These are phyloP conservation scores for Naganishia vaughanmartiniae DNA, from an alignment of 768 basidiomycete species.

Conservation along the genomic window DNA sequence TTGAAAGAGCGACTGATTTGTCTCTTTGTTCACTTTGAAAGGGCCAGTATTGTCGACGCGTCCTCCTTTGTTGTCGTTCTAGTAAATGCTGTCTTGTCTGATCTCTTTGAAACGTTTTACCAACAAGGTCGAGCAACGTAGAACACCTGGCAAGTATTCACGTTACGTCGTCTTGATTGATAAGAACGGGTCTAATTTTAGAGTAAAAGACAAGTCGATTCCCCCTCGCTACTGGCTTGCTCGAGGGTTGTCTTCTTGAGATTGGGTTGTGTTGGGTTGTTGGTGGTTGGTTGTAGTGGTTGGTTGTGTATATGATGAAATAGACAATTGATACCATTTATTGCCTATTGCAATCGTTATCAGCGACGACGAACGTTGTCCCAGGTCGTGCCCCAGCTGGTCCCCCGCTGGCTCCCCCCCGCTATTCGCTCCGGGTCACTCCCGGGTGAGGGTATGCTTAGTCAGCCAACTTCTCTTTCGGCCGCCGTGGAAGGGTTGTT, in stretches of 20 bases:
- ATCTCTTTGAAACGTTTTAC: slow-evolving; percentile 6
- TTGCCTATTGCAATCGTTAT: neutral
- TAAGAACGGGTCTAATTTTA: neutral
- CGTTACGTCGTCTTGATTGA: neutral
- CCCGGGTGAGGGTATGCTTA: too few relatives aligned
- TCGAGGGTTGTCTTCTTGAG: slow-evolving; percentile 23
- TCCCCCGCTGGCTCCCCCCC: too few relatives aligned
- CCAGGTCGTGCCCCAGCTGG: too few relatives aligned
- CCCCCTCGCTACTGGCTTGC: slow-evolving; percentile 26
- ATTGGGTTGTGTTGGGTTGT: neutral
- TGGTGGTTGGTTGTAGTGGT: neutral
- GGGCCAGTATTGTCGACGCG: neutral
- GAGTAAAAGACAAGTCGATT: slow-evolving; percentile 26
- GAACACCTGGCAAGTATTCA: slow-evolving; percentile 23
- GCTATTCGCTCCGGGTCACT: neutral
- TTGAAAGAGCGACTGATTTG: neutral
- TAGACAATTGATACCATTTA: too few relatives aligned
- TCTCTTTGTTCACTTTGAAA: neutral
- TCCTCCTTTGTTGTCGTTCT: neutral
- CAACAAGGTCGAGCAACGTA: slow-evolving; percentile 5
- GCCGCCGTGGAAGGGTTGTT: too few relatives aligned
- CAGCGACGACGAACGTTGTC: neutral
- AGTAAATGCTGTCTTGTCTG: too few relatives aligned
- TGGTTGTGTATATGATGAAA: neutral
- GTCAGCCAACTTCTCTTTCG: too few relatives aligned